A percentile compares a stretch with the other conserved stretches of the same genome.
These are phyloP conservation scores for Ziziphus jujuba DNA, from an alignment of 306 rosid species.

Conservation along the genomic window DNA sequence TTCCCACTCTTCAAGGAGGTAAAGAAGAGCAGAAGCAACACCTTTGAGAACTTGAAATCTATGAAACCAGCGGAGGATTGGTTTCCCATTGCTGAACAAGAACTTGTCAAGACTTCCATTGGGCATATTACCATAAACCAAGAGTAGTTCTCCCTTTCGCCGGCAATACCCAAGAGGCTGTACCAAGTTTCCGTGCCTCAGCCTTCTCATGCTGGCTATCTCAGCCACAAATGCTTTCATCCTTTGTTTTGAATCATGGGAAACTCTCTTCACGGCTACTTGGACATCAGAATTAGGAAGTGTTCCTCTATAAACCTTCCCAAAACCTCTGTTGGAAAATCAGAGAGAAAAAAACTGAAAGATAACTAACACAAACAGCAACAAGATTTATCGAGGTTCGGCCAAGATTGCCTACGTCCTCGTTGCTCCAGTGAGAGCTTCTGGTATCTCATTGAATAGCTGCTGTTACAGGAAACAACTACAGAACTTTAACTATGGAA, in stretches of 20 bases:
- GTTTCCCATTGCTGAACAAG: slow-evolving; percentile 33
- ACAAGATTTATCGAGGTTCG: no score
- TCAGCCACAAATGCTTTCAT: slow-evolving; percentile 68
- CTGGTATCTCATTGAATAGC: no score
- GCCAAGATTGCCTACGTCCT: no score
- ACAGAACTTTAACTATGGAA: no score
- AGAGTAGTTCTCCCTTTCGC: slow-evolving; percentile 49
- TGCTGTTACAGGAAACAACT: no score
- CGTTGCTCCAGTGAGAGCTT: no score
- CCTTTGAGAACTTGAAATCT: slow-evolving; percentile 52
- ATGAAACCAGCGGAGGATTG: slow-evolving; percentile 52
- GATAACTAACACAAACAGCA: no score
- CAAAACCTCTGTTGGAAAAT: no score
- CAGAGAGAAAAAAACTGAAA: no score
- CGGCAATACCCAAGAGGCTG: slow-evolving; percentile 63
- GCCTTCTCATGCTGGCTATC: slow-evolving; percentile 60
- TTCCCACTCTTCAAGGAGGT: slow-evolving; percentile 76
- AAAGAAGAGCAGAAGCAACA: slow-evolving; percentile 52
- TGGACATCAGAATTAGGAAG: slow-evolving; percentile 45
- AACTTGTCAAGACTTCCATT: slow-evolving; percentile 71
- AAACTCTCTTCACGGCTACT: slow-evolving; percentile 66
- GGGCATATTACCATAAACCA: slow-evolving; percentile 68
- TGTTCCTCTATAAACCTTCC: slow-evolving; percentile 63
- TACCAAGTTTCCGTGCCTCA: slow-evolving; percentile 65
- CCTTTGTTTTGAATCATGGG: slow-evolving; percentile 76